Base-by-base conservation (phyloP, 139 green algal species). In the Chlamydomonas incerta region DNA sequence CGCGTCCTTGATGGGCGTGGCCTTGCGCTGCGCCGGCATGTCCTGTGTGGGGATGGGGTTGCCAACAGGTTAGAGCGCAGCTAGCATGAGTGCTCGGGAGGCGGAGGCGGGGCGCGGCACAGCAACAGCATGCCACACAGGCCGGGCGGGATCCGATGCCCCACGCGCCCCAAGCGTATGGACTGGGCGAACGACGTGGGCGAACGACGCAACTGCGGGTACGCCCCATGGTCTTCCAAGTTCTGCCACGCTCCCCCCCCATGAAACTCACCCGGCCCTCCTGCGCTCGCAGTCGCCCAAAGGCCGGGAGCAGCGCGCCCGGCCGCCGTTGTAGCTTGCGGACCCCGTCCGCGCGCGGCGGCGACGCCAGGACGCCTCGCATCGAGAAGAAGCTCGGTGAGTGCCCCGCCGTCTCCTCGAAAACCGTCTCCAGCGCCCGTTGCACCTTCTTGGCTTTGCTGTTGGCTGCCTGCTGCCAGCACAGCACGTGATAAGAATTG, bases 1-100 rank as follows among this genome's bases (percentile, higher is more conserved):
- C 10, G 26, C 10, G 24, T 85, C 79, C 79, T 85, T 85, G 46
- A 85, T 75, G 20, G 79, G 79, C 13, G 79, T 85, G 17, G 77
- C 77, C 35, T 72, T 60, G 6, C 77, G 77, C 21, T n/a, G 8
- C 0, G 15, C 5, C 15, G 77, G 77, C 29, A 65, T 52, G 21
- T 74, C 63, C 77, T 83, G 63, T 20, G 52, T 15, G n/a, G n/a
- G 10, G n/a, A 4, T 14, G 29, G 26, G 35, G 14, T 13, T 41
- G n/a, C n/a, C n/a, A n/a, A n/a, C n/a, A n/a, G n/a, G n/a, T n/a
- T n/a, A n/a, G n/a, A n/a, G n/a, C n/a, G n/a, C n/a, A n/a, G n/a
- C n/a, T n/a, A n/a, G n/a, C n/a, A n/a, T n/a, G n/a, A n/a, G n/a
- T n/a, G n/a, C n/a, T n/a, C n/a, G n/a, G n/a, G n/a, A n/a, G n/a